Base-by-base conservation (phyloP, 306 rosid genomes). In the Ammopiptanthus mongolicus region DNA sequence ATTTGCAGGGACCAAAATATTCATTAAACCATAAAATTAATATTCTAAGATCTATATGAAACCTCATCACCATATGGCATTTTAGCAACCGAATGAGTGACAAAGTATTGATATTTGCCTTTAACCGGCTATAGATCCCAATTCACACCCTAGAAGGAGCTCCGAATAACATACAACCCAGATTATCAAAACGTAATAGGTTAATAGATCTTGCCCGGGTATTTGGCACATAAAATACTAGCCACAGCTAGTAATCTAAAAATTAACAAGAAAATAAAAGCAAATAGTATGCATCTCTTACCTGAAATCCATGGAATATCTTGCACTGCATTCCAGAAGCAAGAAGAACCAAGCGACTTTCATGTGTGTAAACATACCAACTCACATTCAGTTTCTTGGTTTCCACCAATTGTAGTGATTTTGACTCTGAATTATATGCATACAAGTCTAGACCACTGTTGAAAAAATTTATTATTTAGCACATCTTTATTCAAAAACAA, bases 251-350 rank as follows among this genome's bases (percentile, higher is more conserved):
- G 28, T 37, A 39, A 36, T 36, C 57, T 56, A 69, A 47, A 63
- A 53, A 47, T 41, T 33, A 59, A 65, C 29, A 15, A 62, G 74
- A 63, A 39, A 46, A 58, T 50, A 12, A 5, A 75, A 58, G 70
- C 62, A 60, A 65, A 47, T 36, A 65, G 59, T 34, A 73, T 9
- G 57, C 33, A 29, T 73, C 44, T 52, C 77, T 60, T 75, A 92
- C 99, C 97, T 95, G 97, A 90, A 95, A 92, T 60, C 99, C 99
- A 19, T 85, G 89, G 81, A 95, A 92, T 86, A 84, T 89, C 85
- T 89, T 95, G 92, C 97, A 89, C 80, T 92, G 99, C 97, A 95
- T 90, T 80, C 99, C 99, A 85, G 96, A 86, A 79, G 99, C 97
- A 68, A 95, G 96, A 85, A 92, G 96, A 82, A 95, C 96, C 91